A percentile compares a stretch with the other conserved stretches of the same genome.
These are phyloP conservation scores for Eimeria brunetti DNA, from an alignment of 169 alveolate species.

Conservation along the genomic window DNA sequence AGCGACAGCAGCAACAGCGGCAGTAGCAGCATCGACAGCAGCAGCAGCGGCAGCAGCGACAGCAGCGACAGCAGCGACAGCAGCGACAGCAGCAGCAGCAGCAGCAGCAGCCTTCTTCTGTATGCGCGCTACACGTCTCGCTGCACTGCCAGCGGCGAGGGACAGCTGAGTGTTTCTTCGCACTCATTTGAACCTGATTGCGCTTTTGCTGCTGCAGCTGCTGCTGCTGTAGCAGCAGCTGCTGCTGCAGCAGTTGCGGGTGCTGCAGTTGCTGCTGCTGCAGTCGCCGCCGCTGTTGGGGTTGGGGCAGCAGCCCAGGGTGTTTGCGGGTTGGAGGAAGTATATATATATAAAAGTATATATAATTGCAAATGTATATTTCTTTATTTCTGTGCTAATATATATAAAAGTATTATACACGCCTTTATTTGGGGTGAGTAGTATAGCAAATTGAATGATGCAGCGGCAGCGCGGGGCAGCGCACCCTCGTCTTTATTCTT, in stretches of 20 bases:
- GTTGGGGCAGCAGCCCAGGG: background rate
- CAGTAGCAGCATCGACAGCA: background rate
- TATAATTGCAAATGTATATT: no score
- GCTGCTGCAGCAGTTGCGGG: background rate
- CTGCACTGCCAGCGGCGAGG: background rate
- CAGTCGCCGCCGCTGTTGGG: background rate
- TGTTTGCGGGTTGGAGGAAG: background rate
- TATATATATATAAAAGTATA: no score
- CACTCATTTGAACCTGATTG: background rate
- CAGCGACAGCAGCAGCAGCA: conserved; percentile 12
- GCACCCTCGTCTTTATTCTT: background rate
- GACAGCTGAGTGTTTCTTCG: background rate
- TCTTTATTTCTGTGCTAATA: no score
- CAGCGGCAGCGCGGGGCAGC: conserved; percentile 22
- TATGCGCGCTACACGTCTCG: background rate
- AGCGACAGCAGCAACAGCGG: background rate
- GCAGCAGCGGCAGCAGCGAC: background rate
- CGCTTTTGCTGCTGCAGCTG: background rate
- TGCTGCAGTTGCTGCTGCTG: background rate
- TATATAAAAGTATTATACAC: background rate
- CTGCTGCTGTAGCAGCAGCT: conserved; percentile 17
- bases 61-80: no score
- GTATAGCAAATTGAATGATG: background rate
- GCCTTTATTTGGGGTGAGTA: conserved; percentile 6
- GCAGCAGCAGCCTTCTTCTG: background rate